Evolutionary conservation across 257 asterid genomes (phyloP).

Genomic region (Rehmannia glutinosa): DNA sequence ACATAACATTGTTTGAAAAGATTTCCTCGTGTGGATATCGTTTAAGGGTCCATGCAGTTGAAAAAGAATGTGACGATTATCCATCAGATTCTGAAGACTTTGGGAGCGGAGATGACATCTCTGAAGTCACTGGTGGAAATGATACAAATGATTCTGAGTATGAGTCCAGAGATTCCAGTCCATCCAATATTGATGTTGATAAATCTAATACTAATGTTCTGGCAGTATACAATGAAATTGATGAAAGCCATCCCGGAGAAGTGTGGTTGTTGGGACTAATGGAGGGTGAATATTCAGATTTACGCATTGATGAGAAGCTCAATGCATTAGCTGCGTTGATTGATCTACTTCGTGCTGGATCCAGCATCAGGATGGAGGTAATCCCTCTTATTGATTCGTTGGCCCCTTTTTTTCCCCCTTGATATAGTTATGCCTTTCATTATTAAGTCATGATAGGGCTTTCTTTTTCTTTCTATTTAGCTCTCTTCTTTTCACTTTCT

Average conservation of each 20-base stretch:
- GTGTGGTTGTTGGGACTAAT: conserved; percentile 84
- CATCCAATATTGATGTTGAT: conserved; percentile 30
- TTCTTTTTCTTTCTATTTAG: background rate
- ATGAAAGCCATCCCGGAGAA: conserved; percentile 97
- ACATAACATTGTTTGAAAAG: conserved; percentile 87
- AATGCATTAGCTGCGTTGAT: conserved; percentile 58
- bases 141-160: conserved; percentile 51
- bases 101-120: conserved; percentile 67
- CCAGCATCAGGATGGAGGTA: conserved; percentile 83
- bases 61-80: conserved; percentile 47
- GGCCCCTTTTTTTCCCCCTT: background rate
- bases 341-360: conserved; percentile 78
- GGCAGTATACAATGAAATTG: conserved; percentile 63
- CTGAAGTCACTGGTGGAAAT: conserved; percentile 57
- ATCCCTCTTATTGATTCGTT: conserved; percentile 12
- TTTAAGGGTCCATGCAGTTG: conserved; percentile 60
- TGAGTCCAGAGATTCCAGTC: conserved; percentile 46
- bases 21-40: conserved; percentile 85
- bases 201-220: conserved; percentile 24
- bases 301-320: conserved; percentile 86
- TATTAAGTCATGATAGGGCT: background rate
- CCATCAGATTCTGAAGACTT: conserved; percentile 65
- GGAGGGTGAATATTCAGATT: conserved; percentile 98
- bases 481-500: conserved; percentile 1
- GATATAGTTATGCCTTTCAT: background rate